Evolutionary conservation across 106 monocot genomes (phyloP), one percentile per base, ranked within the genome.

Genomic region (Amphibolis antarctica): DNA sequence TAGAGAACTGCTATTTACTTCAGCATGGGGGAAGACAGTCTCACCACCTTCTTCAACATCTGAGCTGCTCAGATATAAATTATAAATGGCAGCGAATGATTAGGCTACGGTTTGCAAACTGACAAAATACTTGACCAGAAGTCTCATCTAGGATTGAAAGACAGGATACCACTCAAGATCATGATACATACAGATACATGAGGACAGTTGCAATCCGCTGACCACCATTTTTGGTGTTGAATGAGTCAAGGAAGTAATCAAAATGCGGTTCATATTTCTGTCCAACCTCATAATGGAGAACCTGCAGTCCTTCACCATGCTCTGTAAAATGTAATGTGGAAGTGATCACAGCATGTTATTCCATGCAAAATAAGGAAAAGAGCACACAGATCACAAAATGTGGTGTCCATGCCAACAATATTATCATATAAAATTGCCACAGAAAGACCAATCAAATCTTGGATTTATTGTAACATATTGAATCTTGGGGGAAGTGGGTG

Each of bases 1-100:
- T 52, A 60, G 43, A 43, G 62, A 53, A 43, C 62, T 71, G 62
- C 52, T 62, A 43, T 71, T 71, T 43, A 62, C 61, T 43, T 62
- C 63, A 53, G 62, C 62, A 31, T 19, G 12, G 23, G 71, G 71
- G 36, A 71, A 71, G 19, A 71, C 29, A 0, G 71, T 71, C 62
- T 71, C 71, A 53, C 71, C 71, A 36, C 71, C 71, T 53, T 71
- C 71, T 62, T 71, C 62, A 53, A 71, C 62, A 44, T 71, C 71
- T 23, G 71, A 71, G 14, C 71, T 71, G 43, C 50, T 31, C 31
- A 20, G 31, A 53, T 53, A 42, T 9, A 18, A 53, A 53, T 31
- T 30, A 45, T 11, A 20, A 53, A 25, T 9, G 45, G 36, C 15
- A 70, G 0, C 45, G 22, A 21, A 22, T n/a, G 26, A 43, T 51